Evolutionary conservation across 2,329 filamentous ascomycete genomes (phyloP), one percentile per base, ranked within the genome.

Genomic region (Eutypella sp.): DNA sequence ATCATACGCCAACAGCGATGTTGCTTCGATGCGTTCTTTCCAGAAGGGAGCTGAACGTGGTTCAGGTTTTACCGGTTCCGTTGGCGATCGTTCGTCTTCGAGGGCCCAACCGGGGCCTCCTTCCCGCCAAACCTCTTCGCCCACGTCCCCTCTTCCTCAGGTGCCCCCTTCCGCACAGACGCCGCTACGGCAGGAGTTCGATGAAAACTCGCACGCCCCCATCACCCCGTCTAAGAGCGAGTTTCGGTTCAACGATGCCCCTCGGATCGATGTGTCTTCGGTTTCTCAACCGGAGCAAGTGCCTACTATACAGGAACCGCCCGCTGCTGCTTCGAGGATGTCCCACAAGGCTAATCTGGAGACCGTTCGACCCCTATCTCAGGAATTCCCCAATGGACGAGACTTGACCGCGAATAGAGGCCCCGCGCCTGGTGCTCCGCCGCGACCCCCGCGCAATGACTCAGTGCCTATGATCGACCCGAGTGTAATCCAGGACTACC

Each of bases 1-100:
- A 20, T 65, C 73, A 27, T 84, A 87, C 60, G 69, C 80, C 47
- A 66, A 65, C 42, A 79, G 74, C 54, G 81, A 85, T 47, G 69
- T 67, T 42, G 73, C 67, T 15, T 84, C 81, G 10, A 61, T 82
- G 50, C 72, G 74, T 42, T 82, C 81, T 6, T 69, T 73, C 55
- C 67, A 64, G 62, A 59, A 59, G 52, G 58, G 67, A 60, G 49
- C 36, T 34, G 50, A 60, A 9, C 58, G 64, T 33, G 58, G 63
- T n/a, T 69, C 72, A 3, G 75, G 76, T 0, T 57, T 71, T 36
- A 54, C 52, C n/a, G 55, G 54, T 43, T 69, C 67, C 3, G 68
- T 58, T n/a, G n/a, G n/a, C 54, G 71, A 66, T 16, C 46, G 50
- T 34, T 41, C 52, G 16, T 45, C 50, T 25, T 27, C 46, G 19